Evolutionary conservation across 164 flowering plant genomes (phyloP).

Genomic region (Macadamia integrifolia): DNA sequence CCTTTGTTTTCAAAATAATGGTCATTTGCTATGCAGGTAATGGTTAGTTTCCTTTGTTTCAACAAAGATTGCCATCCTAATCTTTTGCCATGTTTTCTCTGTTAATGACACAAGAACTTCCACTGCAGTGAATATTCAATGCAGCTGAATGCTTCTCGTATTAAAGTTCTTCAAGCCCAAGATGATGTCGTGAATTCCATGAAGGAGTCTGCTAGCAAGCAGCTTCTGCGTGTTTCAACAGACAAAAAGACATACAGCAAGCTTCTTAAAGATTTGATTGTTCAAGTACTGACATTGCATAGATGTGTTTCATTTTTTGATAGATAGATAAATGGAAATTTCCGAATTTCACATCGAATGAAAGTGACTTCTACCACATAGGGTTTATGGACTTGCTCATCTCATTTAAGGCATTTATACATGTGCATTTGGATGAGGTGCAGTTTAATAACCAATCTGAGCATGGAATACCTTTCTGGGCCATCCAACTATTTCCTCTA

Average conservation of each 20-base stretch:
- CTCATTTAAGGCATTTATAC: too few species aligned
- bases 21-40: too few species aligned
- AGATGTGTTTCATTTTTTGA: background rate
- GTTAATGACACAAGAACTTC: background rate
- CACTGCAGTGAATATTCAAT: conserved; percentile 65
- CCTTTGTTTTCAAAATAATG: too few species aligned
- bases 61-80: background rate
- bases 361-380: background rate
- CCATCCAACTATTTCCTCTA: too few species aligned
- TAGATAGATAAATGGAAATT: background rate
- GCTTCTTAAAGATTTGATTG: conserved; percentile 48
- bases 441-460: too few species aligned
- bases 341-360: background rate
- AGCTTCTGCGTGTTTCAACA: conserved; percentile 34
- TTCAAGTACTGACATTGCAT: conserved; percentile 36
- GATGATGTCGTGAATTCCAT: conserved; percentile 58
- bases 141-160: conserved; percentile 72
- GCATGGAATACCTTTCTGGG: too few species aligned
- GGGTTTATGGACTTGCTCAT: too few species aligned
- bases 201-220: conserved; percentile 57
- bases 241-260: conserved; percentile 37
- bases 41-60: too few species aligned
- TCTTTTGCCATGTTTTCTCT: background rate
- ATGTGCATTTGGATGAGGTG: too few species aligned
- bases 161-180: conserved; percentile 65